These are phyloP conservation scores for Aureobasidium pullulans DNA, from an alignment of 2,329 filamentous ascomycete genomes.

Conservation along the genomic window DNA sequence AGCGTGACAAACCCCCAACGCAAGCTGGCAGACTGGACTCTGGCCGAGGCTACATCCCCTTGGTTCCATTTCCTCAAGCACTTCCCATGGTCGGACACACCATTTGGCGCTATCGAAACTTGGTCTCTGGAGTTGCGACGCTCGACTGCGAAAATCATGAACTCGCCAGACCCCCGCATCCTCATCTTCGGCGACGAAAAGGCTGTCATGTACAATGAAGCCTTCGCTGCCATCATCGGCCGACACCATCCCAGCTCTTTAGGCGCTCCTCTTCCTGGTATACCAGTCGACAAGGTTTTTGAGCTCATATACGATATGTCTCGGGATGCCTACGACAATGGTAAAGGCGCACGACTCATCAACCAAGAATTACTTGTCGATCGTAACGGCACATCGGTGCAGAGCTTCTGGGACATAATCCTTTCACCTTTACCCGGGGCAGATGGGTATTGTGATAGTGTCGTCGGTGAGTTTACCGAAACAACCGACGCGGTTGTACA, in stretches of 20 bases:
- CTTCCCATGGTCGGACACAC: constrained; percentile 10
- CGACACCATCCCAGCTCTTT: constrained; percentile 13
- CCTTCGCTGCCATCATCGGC: constrained; percentile 17
- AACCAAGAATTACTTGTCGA: constrained; percentile 20
- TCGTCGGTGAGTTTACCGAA: constrained; percentile 15
- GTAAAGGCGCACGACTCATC: constrained; percentile 17
- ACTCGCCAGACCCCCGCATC: constrained; percentile 3
- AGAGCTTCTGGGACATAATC: constrained; percentile 24
- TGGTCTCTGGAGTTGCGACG: constrained; percentile 12
- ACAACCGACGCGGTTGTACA: constrained; percentile 8
- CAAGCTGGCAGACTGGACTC: background rate
- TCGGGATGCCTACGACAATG: constrained; percentile 19
- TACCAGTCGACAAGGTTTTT: background rate
- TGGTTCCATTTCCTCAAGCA: constrained; percentile 3
- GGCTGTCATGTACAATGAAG: constrained; percentile 20
- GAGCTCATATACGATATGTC: background rate
- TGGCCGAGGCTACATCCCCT: background rate
- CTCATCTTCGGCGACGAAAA: constrained; percentile 13
- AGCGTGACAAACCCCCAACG: background rate
- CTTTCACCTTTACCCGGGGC: constrained; percentile 20
- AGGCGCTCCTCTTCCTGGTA: background rate
- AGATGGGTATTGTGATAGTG: constrained; percentile 13
- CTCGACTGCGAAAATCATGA: background rate
- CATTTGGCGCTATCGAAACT: constrained; percentile 6
- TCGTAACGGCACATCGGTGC: constrained; percentile 23